Base-by-base conservation (phyloP, 1,139 yeast genomes). In the Hemisphaericaspora lyxosophila region DNA sequence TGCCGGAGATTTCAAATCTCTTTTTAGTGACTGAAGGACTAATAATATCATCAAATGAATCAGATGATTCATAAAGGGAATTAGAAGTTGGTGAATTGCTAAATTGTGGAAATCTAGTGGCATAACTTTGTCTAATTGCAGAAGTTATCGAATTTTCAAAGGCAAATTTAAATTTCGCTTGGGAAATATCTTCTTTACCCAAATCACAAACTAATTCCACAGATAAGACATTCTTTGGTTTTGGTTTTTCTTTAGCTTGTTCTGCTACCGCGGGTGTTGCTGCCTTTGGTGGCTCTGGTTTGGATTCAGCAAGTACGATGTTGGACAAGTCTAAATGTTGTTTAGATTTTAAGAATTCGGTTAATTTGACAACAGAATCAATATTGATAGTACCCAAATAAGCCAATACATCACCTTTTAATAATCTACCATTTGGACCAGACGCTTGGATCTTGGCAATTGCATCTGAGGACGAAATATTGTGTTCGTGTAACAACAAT, bases 401-500 rank as follows among this genome's bases (percentile, higher is more conserved):
- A 1, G 95, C 94, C 49, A 90, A 73, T 1, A 90, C 88, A 59
- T 92, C 98, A 45, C 97, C 97, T 66, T 85, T 86, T 48, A 89
- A 71, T 35, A 92, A 60, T 54, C 96, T 77, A 14, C 97, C 97
- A 43, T 80, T 74, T 26, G 95, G 95, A 11, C 97, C 98, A 1
- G 96, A 75, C 6, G 97, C 95, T 25, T 77, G 71, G 49, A 92
- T 87, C 48, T 82, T 78, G 14, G 64, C 57, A 23, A 85, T 49
- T 0, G 96, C 96, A 13, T 84, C 89, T 33, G 77, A 82, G 41
- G 62, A 61, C 2, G 90, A 73, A 44, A 92, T 79, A 39, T 73
- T 62, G 54, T 87, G 73, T 41, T 72, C 70, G 34, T 75, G 77
- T 35, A 92, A 68, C 26, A 90, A 68, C 5, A 81, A 54, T 42